Conservation (phyloP, 495 filamentous ascomycete genomes). For the Neurospora discreta region DNA sequence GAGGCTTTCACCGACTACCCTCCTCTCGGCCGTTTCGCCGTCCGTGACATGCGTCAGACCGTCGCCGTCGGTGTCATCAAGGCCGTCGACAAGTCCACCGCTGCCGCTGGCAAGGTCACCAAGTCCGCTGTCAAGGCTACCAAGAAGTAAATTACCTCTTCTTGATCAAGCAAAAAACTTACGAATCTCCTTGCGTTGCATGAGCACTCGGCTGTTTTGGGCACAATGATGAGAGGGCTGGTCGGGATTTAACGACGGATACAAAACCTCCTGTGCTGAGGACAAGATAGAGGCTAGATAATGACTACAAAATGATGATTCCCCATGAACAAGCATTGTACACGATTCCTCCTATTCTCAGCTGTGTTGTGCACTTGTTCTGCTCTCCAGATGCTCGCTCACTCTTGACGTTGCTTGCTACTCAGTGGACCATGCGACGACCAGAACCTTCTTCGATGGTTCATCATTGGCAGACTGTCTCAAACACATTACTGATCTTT, state of each 20-base stretch:
- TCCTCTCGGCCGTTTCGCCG: conserved; percentile 96
- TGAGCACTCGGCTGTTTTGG: conserved; percentile 35
- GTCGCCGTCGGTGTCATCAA: conserved; percentile 96
- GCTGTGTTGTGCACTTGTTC: not conserved
- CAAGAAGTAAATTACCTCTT: conserved; percentile 39
- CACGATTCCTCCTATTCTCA: not conserved
- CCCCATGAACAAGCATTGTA: not conserved
- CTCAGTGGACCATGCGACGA: too few species aligned
- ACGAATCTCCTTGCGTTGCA: conserved; percentile 30
- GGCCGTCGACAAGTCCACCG: conserved; percentile 39
- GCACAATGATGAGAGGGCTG: conserved; percentile 32
- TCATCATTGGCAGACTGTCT: too few species aligned
- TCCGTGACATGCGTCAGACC: conserved; percentile 87
- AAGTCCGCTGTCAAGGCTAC: conserved; percentile 69
- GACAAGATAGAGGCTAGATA: conserved; percentile 42
- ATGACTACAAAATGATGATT: conserved; percentile 23
- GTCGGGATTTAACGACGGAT: conserved; percentile 29
- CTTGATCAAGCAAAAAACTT: conserved; percentile 8
- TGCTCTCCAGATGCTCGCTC: not conserved
- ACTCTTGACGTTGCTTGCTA: not conserved
- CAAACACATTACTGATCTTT: not conserved
- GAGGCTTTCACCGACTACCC: conserved; percentile 99
- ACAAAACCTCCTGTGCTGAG: conserved; percentile 39
- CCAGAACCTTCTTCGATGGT: too few species aligned
- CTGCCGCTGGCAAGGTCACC: conserved; percentile 39